phyloP scores from a whole-genome alignment of 106 monocot species.

The Platanthera guangdongensis region DNA sequence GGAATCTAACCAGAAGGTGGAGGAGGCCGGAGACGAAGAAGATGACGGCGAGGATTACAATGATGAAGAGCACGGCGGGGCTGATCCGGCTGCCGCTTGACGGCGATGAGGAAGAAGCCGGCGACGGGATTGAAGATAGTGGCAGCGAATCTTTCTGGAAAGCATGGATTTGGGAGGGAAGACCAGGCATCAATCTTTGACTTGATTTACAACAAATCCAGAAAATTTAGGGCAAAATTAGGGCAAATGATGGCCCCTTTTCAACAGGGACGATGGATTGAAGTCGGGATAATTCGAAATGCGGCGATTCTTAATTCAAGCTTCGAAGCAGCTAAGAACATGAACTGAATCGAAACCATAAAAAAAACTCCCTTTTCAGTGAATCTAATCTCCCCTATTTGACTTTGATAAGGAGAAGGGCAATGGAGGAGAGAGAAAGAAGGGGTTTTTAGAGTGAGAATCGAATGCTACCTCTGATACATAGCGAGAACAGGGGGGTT shows the following conservation, averaged over 20 bases:
- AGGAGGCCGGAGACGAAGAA: conserved; percentile 89
- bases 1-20: conserved; percentile 72
- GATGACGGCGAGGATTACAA: conserved; percentile 77
- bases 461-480: conserved; percentile 1
- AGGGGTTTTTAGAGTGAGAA: not conserved
- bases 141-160: conserved; percentile 22
- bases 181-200: conserved; percentile 15
- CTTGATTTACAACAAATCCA: not conserved
- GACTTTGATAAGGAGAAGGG: not conserved
- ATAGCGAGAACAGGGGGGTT: not conserved
- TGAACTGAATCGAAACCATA: not conserved
- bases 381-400: not conserved
- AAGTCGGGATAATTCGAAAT: not conserved
- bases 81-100: conserved; percentile 43
- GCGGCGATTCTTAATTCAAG: not conserved
- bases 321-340: not conserved
- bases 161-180: conserved; percentile 6
- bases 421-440: not conserved
- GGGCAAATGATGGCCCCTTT: conserved; percentile 21
- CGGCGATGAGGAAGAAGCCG: conserved; percentile 20
- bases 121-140: conserved; percentile 16
- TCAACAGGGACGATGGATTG: not conserved
- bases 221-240: conserved; percentile 20
- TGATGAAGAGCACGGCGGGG: conserved; percentile 83
- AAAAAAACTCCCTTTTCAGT: not conserved